These are phyloP conservation scores for Mayamaea pseudoterrestris DNA, from an alignment of 108 stramenopile genomes.

Conservation along the genomic window DNA sequence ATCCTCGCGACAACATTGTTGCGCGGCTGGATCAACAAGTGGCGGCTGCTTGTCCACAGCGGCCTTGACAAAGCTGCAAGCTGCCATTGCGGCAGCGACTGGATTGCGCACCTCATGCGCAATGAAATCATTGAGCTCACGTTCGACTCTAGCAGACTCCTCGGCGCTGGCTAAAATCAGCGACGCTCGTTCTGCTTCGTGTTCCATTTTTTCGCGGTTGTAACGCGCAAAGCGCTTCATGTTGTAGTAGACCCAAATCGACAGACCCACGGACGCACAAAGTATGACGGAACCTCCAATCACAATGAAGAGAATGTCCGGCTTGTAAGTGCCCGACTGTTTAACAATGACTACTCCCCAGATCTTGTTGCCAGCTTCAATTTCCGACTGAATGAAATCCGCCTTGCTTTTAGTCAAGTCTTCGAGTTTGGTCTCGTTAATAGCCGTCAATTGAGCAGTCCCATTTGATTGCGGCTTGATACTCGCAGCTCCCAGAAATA, in stretches of 20 bases:
- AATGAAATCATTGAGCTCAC: slow-evolving; percentile 27
- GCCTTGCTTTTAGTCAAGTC: background rate
- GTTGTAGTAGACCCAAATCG: slow-evolving; percentile 14
- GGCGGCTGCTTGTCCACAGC: slow-evolving; percentile 4
- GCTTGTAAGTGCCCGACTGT: slow-evolving; percentile 3
- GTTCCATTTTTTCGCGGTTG: slow-evolving; percentile 12
- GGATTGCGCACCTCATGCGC: slow-evolving; percentile 29
- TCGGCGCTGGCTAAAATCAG: slow-evolving; percentile 22
- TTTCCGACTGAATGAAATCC: slow-evolving; percentile 3
- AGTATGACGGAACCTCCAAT: slow-evolving; percentile 19
- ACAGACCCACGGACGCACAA: slow-evolving; percentile 12
- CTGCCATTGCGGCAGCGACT: slow-evolving; percentile 19
- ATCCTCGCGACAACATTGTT: slow-evolving; percentile 6
- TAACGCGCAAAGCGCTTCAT: background rate
- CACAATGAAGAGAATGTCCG: slow-evolving; percentile 7
- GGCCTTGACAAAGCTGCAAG: slow-evolving; percentile 15
- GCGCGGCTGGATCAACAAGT: background rate
- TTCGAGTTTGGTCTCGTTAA: slow-evolving; percentile 2
- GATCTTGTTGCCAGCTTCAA: slow-evolving; percentile 12
- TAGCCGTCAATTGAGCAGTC: background rate
- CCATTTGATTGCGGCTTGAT: background rate
- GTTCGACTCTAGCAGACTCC: slow-evolving; percentile 14
- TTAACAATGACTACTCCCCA: slow-evolving; percentile 26
- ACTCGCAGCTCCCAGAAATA: background rate
- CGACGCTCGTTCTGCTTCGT: slow-evolving; percentile 18